Percentiles rank a stretch among this genome's conserved stretches.
Evolutionary conservation across 345 rosid genomes (phyloP).

Genomic region (Moringa oleifera): DNA sequence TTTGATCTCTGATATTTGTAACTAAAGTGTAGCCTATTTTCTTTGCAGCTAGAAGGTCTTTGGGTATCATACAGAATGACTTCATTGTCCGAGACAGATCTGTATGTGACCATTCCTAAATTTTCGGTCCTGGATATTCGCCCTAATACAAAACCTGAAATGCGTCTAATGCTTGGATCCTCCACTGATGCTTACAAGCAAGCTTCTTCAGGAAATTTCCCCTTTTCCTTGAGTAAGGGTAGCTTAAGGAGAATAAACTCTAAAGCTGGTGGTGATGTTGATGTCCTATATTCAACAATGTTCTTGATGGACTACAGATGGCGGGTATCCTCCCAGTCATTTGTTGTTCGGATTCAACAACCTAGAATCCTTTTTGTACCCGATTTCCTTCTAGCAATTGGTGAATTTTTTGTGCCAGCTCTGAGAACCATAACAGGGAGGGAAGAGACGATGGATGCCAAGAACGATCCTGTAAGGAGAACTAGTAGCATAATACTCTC

Average conservation of each 20-base stretch:
- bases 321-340: conserved; percentile 82
- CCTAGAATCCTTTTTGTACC: conserved; percentile 95
- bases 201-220: conserved; percentile 52
- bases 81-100: conserved; percentile 86
- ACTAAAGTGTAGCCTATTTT: no score
- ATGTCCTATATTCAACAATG: conserved; percentile 76
- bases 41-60: conserved; percentile 82
- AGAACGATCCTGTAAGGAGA: conserved; percentile 80
- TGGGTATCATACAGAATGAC: conserved; percentile 95
- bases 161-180: conserved; percentile 99
- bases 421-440: conserved; percentile 87
- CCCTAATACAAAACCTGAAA: conserved; percentile 84
- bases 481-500: conserved; percentile 63
- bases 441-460: conserved; percentile 87
- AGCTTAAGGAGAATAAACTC: conserved; percentile 45
- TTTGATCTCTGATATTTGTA: no score
- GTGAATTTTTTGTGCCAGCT: conserved; percentile 94
- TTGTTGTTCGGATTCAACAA: conserved; percentile 84
- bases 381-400: conserved; percentile 91
- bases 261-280: conserved; percentile 46
- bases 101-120: conserved; percentile 82
- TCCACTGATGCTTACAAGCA: conserved; percentile 80
- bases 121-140: conserved; percentile 87
- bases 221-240: conserved; percentile 42
- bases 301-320: conserved; percentile 94